Conservation (phyloP, 108 stramenopile genomes). For the Schizochytrium sp. region DNA sequence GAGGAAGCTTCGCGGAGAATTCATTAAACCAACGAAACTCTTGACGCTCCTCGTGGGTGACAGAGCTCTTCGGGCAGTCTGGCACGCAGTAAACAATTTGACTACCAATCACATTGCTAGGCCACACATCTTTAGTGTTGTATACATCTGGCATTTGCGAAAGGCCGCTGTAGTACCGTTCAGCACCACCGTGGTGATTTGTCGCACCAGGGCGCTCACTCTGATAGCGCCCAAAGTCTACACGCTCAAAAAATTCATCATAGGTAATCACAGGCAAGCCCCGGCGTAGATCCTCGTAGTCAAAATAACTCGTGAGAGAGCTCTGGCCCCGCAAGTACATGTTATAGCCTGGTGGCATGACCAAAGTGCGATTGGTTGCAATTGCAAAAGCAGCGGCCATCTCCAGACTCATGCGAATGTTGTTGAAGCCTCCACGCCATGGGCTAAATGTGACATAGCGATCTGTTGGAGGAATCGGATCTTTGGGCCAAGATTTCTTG, state of each 20-base stretch:
- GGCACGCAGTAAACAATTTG: constrained; percentile 54
- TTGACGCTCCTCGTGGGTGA: not conserved
- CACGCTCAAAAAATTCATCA: constrained; percentile 37
- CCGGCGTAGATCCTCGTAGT: constrained; percentile 32
- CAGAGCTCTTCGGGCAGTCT: not conserved
- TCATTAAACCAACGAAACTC: constrained; percentile 20
- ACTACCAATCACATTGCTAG: constrained; percentile 18
- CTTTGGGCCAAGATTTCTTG: constrained; percentile 14
- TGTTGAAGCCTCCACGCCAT: constrained; percentile 55
- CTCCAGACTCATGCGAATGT: constrained; percentile 57
- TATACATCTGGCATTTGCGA: not conserved
- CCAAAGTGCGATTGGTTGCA: constrained; percentile 21
- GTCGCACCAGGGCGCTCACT: not conserved
- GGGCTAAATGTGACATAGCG: constrained; percentile 53
- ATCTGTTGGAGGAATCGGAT: constrained; percentile 13
- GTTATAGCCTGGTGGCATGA: constrained; percentile 41
- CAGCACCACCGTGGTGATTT: constrained; percentile 2
- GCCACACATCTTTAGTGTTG: not conserved
- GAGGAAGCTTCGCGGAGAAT: not conserved
- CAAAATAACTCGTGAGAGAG: constrained; percentile 44
- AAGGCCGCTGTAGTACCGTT: constrained; percentile 28
- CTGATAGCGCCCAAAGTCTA: constrained; percentile 53
- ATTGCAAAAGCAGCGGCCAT: constrained; percentile 59
- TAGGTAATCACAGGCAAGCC: constrained; percentile 31
- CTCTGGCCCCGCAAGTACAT: constrained; percentile 45